Base-by-base conservation (phyloP, 116 monocot genomes). In the Dioscorea cayenensis region DNA sequence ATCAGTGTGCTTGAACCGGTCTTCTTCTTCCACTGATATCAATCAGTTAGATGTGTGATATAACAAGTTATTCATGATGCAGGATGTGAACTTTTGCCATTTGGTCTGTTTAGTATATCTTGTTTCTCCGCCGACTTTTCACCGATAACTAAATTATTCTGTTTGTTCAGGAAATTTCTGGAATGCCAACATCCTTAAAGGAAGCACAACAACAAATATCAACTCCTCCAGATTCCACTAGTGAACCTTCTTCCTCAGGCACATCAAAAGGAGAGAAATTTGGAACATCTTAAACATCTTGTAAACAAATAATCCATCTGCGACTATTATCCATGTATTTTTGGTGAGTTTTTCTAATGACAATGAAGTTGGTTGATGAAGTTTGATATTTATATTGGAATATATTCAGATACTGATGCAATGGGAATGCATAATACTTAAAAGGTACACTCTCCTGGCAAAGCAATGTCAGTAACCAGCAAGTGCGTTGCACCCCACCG, bases 161-260 rank as follows among this genome's bases (percentile, higher is more conserved):
- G n/a, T 19, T 32, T 78, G 27, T 49, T 64, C 81, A 91, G 91
- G 88, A 87, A 85, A 59, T 87, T 77, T 91, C 91, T 60, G 87
- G 91, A 66, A 79, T 91, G 85, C 85, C 79, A 36, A 81, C 87
- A 17, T 75, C 85, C 20, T 78, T 91, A 19, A 87, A 79, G 75
- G 85, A 83, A 36, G 78, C 78, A 19, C 66, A 66, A 3, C 23
- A 49, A 18, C 68, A 75, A 23, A 61, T 66, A n/a, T 59, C 69
- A 32, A 52, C 83, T 51, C 85, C 85, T 19, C 83, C 87, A 11
- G 76, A 79, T 69, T 83, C 83, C 23, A 20, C 28, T 1, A 78
- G 80, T 22, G 85, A 91, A 74, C 76, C 87, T 29, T 91, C 91
- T 25, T 91, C 91, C 18, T 87, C 91, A 3, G 74, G 87, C 19